These are phyloP conservation scores for Lizanozyma gosingica DNA, from an alignment of 1,139 yeast genomes.

Conservation along the genomic window DNA sequence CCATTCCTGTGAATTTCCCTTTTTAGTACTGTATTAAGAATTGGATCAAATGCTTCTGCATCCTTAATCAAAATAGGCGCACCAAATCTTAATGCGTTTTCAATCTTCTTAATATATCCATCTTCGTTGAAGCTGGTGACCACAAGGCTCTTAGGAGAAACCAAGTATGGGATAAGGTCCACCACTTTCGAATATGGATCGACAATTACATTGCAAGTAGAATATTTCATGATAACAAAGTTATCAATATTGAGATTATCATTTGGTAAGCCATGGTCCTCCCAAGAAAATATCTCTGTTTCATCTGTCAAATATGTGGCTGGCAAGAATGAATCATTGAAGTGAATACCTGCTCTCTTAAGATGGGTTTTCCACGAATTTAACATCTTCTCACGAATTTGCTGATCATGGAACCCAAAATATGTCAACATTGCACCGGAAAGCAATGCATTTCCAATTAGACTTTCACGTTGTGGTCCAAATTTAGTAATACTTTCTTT, in stretches of 20 bases:
- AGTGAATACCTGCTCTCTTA: constrained; percentile 26
- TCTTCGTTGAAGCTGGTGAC: constrained; percentile 67
- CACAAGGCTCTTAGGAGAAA: constrained; percentile 30
- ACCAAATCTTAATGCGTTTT: constrained; percentile 80
- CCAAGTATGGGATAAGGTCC: constrained; percentile 27
- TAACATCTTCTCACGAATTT: constrained; percentile 30
- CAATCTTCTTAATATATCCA: constrained; percentile 62
- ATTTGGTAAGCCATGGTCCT: constrained; percentile 38
- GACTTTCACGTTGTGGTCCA: constrained; percentile 30
- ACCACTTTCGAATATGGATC: constrained; percentile 59
- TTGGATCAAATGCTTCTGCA: constrained; percentile 74
- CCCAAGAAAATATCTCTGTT: constrained; percentile 42
- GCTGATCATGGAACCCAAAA: constrained; percentile 54
- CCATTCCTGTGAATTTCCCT: constrained; percentile 59
- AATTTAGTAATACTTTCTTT: constrained; percentile 44
- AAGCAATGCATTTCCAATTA: constrained; percentile 60
- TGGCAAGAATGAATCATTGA: constrained; percentile 26
- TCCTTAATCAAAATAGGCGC: constrained; percentile 64
- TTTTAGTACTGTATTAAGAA: constrained; percentile 53
- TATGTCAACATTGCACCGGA: constrained; percentile 57
- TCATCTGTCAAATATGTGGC: constrained; percentile 32
- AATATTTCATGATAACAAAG: constrained; percentile 45
- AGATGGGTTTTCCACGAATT: constrained; percentile 36
- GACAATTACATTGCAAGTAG: constrained; percentile 39
- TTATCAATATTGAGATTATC: constrained; percentile 62